Conservation (phyloP, 208 protist species). For the Plasmodiophora brassicae region DNA sequence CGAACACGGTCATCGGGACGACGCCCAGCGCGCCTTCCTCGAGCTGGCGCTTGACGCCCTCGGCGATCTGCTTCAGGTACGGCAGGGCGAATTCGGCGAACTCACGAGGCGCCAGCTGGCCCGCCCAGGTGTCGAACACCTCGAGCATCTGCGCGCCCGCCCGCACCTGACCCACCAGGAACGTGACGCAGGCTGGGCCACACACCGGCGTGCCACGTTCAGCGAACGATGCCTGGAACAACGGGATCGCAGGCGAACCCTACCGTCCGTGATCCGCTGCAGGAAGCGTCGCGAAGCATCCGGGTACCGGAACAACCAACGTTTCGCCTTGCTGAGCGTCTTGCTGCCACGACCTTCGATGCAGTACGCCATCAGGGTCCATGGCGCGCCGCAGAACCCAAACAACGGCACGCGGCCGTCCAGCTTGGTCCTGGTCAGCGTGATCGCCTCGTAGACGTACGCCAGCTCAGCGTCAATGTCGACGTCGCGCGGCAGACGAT, state of each 20-base stretch:
- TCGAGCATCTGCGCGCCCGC: conserved; percentile 65
- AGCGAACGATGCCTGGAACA: too few relatives aligned
- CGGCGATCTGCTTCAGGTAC: conserved; percentile 63
- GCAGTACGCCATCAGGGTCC: conserved; percentile 45
- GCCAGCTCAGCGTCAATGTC: conserved; percentile 51
- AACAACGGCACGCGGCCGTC: conserved; percentile 71
- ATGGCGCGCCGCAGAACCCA: conserved; percentile 71
- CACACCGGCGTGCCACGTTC: not conserved
- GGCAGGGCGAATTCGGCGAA: conserved; percentile 65
- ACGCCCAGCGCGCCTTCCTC: not conserved
- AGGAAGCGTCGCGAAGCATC: not conserved
- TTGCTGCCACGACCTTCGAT: conserved; percentile 28
- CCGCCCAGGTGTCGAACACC: conserved; percentile 73
- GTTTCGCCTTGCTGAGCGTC: not conserved
- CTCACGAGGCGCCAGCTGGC: conserved; percentile 59
- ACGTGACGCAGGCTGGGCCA: not conserved
- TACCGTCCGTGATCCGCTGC: not conserved
- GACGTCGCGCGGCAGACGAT: conserved; percentile 23
- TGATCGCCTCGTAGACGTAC: conserved; percentile 72
- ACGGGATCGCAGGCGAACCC: too few relatives aligned
- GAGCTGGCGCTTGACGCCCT: conserved; percentile 54
- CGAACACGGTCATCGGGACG: conserved; percentile 70
- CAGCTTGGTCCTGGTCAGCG: conserved; percentile 60
- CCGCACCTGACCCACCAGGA: not conserved
- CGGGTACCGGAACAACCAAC: conserved; percentile 26